Conservation (phyloP, 257 asterid species). For the Solanum commersonii region DNA sequence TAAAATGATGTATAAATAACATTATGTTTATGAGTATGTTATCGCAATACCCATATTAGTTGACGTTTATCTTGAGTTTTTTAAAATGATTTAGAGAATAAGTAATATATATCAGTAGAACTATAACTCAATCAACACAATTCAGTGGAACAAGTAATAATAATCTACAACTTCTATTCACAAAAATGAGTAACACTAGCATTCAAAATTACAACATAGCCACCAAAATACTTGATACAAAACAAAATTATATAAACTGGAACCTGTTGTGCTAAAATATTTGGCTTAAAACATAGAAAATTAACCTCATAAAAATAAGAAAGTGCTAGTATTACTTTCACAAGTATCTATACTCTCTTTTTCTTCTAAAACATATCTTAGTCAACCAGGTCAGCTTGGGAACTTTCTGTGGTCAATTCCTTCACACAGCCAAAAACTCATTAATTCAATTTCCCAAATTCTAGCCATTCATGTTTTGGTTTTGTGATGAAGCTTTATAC, state of each 20-base stretch:
- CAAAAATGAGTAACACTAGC: neutral
- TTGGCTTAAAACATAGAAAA: neutral
- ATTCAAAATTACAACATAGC: neutral
- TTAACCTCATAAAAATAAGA: neutral
- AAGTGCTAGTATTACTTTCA: neutral
- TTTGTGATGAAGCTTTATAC: neutral
- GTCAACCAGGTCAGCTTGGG: slow-evolving; percentile 2
- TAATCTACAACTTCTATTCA: neutral
- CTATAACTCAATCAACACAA: neutral
- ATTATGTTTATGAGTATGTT: no score
- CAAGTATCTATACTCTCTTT: neutral
- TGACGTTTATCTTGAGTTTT: no score
- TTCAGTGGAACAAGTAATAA: neutral
- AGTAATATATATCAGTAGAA: no score
- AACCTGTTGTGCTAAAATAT: neutral
- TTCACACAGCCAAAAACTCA: neutral
- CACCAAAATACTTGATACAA: neutral
- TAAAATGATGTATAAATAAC: neutral
- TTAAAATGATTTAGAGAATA: no score
- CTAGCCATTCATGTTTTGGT: neutral
- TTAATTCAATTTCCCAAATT: neutral
- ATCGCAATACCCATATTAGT: neutral
- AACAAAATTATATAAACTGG: neutral
- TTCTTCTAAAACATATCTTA: neutral
- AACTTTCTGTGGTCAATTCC: neutral